Percentiles rank a stretch among this genome's conserved stretches.
Conservation (phyloP, 1,139 yeast species). For the Magnusiomyces clavatus region DNA sequence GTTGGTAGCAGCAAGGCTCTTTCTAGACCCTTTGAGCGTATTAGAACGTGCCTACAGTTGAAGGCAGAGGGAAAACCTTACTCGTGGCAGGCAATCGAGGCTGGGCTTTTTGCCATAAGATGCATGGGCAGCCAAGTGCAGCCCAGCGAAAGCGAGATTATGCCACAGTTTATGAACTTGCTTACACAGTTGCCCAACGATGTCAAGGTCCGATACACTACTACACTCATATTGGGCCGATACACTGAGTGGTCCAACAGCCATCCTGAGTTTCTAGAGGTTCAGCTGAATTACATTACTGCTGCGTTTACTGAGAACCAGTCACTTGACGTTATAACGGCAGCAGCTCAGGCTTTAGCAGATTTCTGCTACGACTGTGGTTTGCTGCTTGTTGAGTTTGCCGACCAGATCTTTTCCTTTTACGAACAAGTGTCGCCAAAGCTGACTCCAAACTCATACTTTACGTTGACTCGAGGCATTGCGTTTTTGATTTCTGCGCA, state of each 20-base stretch:
- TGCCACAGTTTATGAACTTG: constrained; percentile 73
- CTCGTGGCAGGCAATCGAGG: constrained; percentile 83
- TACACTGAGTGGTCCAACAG: constrained; percentile 92
- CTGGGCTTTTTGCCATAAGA: constrained; percentile 81
- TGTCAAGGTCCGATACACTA: constrained; percentile 82
- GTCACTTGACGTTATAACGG: constrained; percentile 55
- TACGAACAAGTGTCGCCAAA: constrained; percentile 45
- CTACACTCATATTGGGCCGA: constrained; percentile 85
- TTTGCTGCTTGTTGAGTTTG: constrained; percentile 50
- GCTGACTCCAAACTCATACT: constrained; percentile 62
- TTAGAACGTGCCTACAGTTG: constrained; percentile 37
- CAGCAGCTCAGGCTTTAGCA: constrained; percentile 92
- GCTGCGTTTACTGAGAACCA: constrained; percentile 51
- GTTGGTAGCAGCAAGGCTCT: constrained; percentile 71
- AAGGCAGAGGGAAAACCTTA: constrained; percentile 28
- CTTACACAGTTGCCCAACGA: constrained; percentile 74
- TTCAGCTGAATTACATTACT: constrained; percentile 78
- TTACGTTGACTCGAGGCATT: constrained; percentile 83
- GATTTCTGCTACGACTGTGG: constrained; percentile 93
- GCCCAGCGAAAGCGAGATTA: constrained; percentile 51
- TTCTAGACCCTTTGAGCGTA: constrained; percentile 48
- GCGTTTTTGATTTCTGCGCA: constrained; percentile 72
- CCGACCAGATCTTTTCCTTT: constrained; percentile 70
- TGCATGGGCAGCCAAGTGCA: constrained; percentile 93
- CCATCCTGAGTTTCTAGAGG: constrained; percentile 75